Base-by-base conservation (phyloP, 331 rosid species). In the Malus hybrid region DNA sequence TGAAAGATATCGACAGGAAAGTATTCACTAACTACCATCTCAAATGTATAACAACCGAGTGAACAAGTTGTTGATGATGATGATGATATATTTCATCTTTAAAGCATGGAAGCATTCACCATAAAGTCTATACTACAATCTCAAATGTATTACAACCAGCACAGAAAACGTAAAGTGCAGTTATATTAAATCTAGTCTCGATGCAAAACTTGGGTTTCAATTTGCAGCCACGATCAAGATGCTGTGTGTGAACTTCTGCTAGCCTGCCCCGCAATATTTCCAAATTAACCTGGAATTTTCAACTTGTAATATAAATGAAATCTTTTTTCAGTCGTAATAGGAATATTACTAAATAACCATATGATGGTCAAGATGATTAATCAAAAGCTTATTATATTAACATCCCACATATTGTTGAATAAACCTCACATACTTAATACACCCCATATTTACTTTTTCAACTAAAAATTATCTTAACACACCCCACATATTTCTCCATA, bases 181-280 rank as follows among this genome's bases (percentile, higher is more conserved):
- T 84, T 33, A 84, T 74, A 70, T 61, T 74, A 65, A 84, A 84
- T 72, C 78, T 80, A 66, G 78, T 70, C 75, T 80, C 85, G 13
- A 80, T 20, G 82, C 85, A 42, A 52, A 84, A 84, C 69, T 56
- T 72, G 58, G 98, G 98, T 71, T 79, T 90, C 87, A 82, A 73
- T 69, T 72, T 81, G 79, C 96, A 93, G 42, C 94, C 96, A 57
- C 80, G 87, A 77, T 88, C 90, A 67, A 92, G 83, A 90, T 92
- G 97, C 44, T 90, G 89, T 1, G 80, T 66, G 71, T 86, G 94
- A 4, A 77, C 91, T 80, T 90, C 90, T 36, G 92, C 97, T 53
- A 92, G 87, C 83, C 93, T 88, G 19, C 63, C 78, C 36, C 88
- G 83, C 63, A 92, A 74, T 46, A 90, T 82, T 68, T 84, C 94